Base-by-base conservation (phyloP, 306 rosid genomes). In the Potentilla sterilis region DNA sequence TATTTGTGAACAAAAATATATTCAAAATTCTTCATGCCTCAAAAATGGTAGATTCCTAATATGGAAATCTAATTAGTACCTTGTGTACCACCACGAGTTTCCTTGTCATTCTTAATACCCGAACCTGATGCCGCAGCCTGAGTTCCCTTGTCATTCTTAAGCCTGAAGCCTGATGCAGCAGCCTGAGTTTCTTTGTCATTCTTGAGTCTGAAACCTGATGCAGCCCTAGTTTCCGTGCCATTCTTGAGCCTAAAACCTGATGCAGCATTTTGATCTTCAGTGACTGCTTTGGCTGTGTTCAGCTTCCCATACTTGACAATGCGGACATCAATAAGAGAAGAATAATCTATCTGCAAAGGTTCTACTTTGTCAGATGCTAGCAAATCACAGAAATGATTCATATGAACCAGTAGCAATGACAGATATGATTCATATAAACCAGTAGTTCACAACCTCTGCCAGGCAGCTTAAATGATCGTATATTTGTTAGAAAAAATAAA, bases 241-340 rank as follows among this genome's bases (percentile, higher is more conserved):
- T 19, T 64, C 28, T 64, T 72, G 16, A 16, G 61, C 76, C 67
- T 77, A 66, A 73, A 69, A 79, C 79, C 66, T 83, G 78, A 79
- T 46, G 37, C 73, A 9, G 81, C 59, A 80, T 59, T 59, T 78
- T 67, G 75, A 58, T 70, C 44, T 11, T 72, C 71, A 28, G 37
- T 12, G 61, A 43, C 75, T 22, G 70, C 46, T 61, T 80, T 77
- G n/a, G 77, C 74, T 34, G 86, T 64, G 63, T 77, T 75, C 43
- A 51, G 49, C 73, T 79, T 85, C 19, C 79, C 83, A 65, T 70
- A 81, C 79, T 78, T 79, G 77, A 88, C 69, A 67, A 83, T 72
- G 52, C 88, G 83, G 76, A 83, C 83, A 79, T 85, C 89, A 64
- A 81, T 61, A 15, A 88, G 92, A 21, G 88, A 83, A 6, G 85